Percentiles rank a stretch among this genome's conserved stretches.
Evolutionary conservation across 2,329 filamentous ascomycete species (phyloP).

Genomic region (Neophaeococcomyces aloes): DNA sequence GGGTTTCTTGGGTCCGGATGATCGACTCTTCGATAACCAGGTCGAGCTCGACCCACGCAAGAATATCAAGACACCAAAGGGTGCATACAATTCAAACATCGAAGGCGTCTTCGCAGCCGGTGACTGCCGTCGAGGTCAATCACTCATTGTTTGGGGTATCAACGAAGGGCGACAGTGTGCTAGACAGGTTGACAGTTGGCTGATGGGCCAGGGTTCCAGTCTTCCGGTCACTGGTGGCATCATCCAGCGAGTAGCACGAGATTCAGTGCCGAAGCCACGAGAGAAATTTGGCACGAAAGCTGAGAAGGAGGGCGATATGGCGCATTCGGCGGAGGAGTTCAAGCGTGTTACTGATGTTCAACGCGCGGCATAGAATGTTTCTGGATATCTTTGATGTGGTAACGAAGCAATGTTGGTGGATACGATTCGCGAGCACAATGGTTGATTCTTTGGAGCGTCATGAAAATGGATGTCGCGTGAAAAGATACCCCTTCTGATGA

Average conservation of each 20-base stretch:
- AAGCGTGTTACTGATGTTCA: conserved; percentile 12
- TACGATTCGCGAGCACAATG: too few relatives aligned
- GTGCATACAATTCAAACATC: conserved; percentile 80
- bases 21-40: conserved; percentile 71
- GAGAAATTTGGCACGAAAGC: conserved; percentile 9
- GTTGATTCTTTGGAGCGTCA: too few relatives aligned
- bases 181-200: conserved; percentile 80
- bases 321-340: conserved; percentile 15
- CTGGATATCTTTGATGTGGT: too few relatives aligned
- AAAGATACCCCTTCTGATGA: too few relatives aligned
- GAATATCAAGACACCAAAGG: conserved; percentile 87
- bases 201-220: conserved; percentile 62
- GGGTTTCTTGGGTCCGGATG: conserved; percentile 93
- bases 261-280: conserved; percentile 28
- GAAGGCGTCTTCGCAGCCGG: conserved; percentile 86
- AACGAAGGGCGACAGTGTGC: conserved; percentile 92
- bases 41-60: conserved; percentile 87
- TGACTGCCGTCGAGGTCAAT: conserved; percentile 90
- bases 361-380: not conserved
- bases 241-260: conserved; percentile 60
- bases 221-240: conserved; percentile 90
- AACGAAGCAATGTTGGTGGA: too few relatives aligned
- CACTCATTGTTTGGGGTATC: conserved; percentile 95
- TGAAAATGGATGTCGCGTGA: too few relatives aligned
- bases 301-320: conserved; percentile 16